A percentile compares a stretch with the other conserved stretches of the same genome.
Conservation (phyloP, 2,329 filamentous ascomycete species). For the Metarhizium robertsii region DNA sequence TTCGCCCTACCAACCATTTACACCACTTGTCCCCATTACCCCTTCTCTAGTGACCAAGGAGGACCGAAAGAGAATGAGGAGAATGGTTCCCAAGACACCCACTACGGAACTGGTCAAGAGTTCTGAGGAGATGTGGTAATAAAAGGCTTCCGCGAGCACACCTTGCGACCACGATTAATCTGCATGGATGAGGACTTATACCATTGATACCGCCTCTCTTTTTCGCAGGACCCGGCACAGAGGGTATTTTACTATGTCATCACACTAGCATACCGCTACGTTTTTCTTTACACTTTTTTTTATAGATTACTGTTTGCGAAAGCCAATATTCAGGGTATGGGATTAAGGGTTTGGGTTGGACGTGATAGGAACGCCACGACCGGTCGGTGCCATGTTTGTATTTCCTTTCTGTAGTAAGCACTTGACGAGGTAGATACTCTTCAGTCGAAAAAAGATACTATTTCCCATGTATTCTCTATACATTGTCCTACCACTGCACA, state of each 20-base stretch:
- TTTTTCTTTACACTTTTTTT: background rate
- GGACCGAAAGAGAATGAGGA: constrained; percentile 61
- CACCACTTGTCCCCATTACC: constrained; percentile 65
- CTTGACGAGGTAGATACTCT: no score
- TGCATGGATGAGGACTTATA: background rate
- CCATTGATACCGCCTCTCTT: background rate
- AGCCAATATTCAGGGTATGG: background rate
- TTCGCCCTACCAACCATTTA: constrained; percentile 71
- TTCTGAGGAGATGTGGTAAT: constrained; percentile 54
- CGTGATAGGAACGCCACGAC: background rate
- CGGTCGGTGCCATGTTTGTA: background rate
- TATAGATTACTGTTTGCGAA: background rate
- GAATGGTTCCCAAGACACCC: constrained; percentile 53
- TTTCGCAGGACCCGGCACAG: background rate
- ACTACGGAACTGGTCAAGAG: constrained; percentile 52
- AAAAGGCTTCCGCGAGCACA: constrained; percentile 11
- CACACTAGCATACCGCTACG: background rate
- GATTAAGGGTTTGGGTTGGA: background rate
- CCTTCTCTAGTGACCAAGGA: constrained; percentile 63
- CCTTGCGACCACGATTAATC: background rate
- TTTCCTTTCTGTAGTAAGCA: no score
- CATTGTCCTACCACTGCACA: no score
- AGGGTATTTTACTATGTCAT: background rate
- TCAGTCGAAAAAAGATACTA: no score
- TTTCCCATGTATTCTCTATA: no score